Base-by-base conservation (phyloP, 352 stramenopile species). In the Phytopythium mirpurense region DNA sequence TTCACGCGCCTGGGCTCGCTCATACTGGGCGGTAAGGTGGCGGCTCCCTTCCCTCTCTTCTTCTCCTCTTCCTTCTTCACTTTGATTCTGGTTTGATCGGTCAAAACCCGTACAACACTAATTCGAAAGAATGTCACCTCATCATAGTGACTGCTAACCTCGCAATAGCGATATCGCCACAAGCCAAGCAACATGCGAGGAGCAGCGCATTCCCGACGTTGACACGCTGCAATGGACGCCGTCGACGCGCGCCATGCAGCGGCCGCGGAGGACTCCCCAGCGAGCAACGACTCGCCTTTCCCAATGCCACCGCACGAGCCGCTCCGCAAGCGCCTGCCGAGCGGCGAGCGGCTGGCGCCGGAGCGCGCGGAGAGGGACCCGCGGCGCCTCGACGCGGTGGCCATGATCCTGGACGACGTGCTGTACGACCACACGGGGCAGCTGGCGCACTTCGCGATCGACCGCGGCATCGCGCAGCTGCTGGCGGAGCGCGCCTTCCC, bases 381-480 rank as follows among this genome's bases (percentile, higher is more conserved):
- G 42, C 70, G 80, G n/a, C 80, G 80, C 42, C 72, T 94, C 32
- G 73, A 88, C 36, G 83, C 83, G 1, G 65, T 94, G 18, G 77
- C 87, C 36, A 88, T 94, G 70, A 91, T 89, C 61, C 70, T 94
- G 23, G 83, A 94, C 51, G 83, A 94, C 63, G 83, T 94, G 35
- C 64, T 94, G 35, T 94, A 90, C 61, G 81, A 92, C 57, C 83
- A 94, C 62, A 88, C 83, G 45, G 74, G 72, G 14, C 81, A 88
- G 54, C 72, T 94, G 32, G 86, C 78, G 38, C 78, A 89, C 57
- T 75, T 92, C 48, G 81, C 83, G 3, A 85, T 89, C 57, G 81
- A 90, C 47, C 83, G 83, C 37, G 83, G 74, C 31, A 70, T 90
- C 45, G 72, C 82, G 40, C 81, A 92, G 58, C 57, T 94, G 41